phyloP scores from a whole-genome alignment of 306 rosid genomes.

The Trichosanthes truncata region DNA sequence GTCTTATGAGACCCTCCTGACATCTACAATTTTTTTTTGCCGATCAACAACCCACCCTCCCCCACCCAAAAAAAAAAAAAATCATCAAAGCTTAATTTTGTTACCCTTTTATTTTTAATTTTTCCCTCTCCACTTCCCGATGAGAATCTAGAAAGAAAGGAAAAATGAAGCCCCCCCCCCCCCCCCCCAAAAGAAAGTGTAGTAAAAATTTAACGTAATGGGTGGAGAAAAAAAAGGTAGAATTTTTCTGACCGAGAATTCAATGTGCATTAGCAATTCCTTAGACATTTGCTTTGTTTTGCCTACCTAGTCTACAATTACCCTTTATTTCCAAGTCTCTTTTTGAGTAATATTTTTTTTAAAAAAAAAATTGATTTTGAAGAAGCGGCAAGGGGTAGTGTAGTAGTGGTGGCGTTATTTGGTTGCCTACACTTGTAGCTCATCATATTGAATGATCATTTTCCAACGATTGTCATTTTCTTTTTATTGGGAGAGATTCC shows the following conservation, averaged over 20 bases:
- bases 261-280: background rate
- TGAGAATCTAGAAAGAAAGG: background rate
- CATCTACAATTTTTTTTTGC: background rate
- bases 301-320: background rate
- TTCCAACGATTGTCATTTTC: conserved; percentile 5
- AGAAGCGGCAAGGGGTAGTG: background rate
- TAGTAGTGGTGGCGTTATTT: background rate
- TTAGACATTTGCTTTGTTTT: background rate
- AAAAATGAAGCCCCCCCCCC: background rate
- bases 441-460: conserved; percentile 8
- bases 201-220: background rate
- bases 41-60: background rate
- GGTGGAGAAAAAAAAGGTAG: background rate
- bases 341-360: background rate
- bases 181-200: background rate
- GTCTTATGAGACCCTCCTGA: conserved; percentile 23
- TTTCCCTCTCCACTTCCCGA: background rate
- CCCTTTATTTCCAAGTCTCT: background rate
- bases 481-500: background rate
- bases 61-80: background rate
- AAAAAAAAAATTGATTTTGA: no score
- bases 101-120: background rate
- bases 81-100: conserved; percentile 1
- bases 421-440: background rate
- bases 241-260: background rate